Evolutionary conservation across 306 rosid genomes (phyloP).

Genomic region (Quercus ilex): DNA sequence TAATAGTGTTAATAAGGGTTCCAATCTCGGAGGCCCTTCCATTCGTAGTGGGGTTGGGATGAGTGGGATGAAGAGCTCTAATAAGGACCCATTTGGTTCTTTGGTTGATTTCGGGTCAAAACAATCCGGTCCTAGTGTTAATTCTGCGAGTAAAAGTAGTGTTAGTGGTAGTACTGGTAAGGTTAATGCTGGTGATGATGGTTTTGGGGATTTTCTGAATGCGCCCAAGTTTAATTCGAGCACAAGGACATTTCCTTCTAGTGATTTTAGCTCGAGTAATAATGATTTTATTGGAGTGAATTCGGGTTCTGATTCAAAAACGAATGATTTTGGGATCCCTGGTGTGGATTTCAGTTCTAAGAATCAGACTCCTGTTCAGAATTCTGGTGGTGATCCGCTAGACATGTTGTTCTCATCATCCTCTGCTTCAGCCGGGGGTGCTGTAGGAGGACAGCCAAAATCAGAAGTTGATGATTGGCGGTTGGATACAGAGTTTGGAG

Average conservation of each 20-base stretch:
- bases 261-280: constrained; percentile 23
- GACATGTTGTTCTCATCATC: constrained; percentile 67
- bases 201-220: constrained; percentile 83
- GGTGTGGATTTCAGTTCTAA: constrained; percentile 20
- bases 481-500: constrained; percentile 62
- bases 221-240: constrained; percentile 61
- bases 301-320: constrained; percentile 20
- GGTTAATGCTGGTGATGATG: constrained; percentile 31
- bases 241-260: constrained; percentile 36
- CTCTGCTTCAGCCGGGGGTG: constrained; percentile 35
- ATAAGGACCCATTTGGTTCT: constrained; percentile 82
- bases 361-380: constrained; percentile 40
- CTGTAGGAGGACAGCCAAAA: constrained; percentile 33
- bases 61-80: constrained; percentile 22
- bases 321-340: constrained; percentile 41
- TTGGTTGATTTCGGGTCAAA: constrained; percentile 73
- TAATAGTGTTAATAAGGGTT: constrained; percentile 27
- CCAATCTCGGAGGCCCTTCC: constrained; percentile 63
- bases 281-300: constrained; percentile 41
- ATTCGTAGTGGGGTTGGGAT: constrained; percentile 36
- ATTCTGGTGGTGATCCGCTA: constrained; percentile 63
- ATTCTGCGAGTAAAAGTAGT: constrained; percentile 43
- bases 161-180: neutral
- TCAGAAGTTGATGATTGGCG: constrained; percentile 85
- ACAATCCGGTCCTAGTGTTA: constrained; percentile 44